phyloP scores from a whole-genome alignment of 495 filamentous ascomycete species.

The Xylaria acuta region DNA sequence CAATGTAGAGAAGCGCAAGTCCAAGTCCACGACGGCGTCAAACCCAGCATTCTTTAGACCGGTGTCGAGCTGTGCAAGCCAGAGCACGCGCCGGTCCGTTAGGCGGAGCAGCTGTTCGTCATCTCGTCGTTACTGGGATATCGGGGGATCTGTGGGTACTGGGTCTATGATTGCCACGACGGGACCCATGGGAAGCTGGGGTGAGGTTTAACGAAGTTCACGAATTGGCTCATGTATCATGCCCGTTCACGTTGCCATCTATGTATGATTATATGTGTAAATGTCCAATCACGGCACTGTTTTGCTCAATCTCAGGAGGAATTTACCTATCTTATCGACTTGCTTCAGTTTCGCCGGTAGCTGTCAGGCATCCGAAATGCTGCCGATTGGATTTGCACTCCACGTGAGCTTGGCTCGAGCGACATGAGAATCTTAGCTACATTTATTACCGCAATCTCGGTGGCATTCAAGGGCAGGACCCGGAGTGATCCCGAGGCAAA shows the following conservation, averaged over 20 bases:
- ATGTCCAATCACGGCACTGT: background rate
- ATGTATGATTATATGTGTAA: slow-evolving; percentile 21
- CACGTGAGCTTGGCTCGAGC: background rate
- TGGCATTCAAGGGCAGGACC: slow-evolving; percentile 22
- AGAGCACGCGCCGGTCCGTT: slow-evolving; percentile 72
- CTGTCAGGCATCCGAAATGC: slow-evolving; percentile 14
- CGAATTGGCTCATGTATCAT: slow-evolving; percentile 13
- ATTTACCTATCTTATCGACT: background rate
- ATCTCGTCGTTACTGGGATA: slow-evolving; percentile 77
- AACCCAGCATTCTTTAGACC: slow-evolving; percentile 59
- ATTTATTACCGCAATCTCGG: slow-evolving; percentile 30
- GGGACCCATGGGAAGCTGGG: slow-evolving; percentile 74
- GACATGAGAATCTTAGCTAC: background rate
- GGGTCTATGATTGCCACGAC: slow-evolving; percentile 70
- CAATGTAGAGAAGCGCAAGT: slow-evolving; percentile 57
- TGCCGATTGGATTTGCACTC: background rate
- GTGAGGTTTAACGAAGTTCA: slow-evolving; percentile 59
- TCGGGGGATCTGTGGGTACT: slow-evolving; percentile 77
- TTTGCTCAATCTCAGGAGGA: slow-evolving; percentile 14
- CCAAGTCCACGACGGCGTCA: slow-evolving; percentile 56
- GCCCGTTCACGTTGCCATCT: slow-evolving; percentile 4
- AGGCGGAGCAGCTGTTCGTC: slow-evolving; percentile 66
- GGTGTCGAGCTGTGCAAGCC: slow-evolving; percentile 76
- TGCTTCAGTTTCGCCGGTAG: slow-evolving; percentile 1
- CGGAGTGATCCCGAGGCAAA: slow-evolving; percentile 35